Base-by-base conservation (phyloP, 2,329 filamentous ascomycete species). In the Shiraia sp. region DNA sequence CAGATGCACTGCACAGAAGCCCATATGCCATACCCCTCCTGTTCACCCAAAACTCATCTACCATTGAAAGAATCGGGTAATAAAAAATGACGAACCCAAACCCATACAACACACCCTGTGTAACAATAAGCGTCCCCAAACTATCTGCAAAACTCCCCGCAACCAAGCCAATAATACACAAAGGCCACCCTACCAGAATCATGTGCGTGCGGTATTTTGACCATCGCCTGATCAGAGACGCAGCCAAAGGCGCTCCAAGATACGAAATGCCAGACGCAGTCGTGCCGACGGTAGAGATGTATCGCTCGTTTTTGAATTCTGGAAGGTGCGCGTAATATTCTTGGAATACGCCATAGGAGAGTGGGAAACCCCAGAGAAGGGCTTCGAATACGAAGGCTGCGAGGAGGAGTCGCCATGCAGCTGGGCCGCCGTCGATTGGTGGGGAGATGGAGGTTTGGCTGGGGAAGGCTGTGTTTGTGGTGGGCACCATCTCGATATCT, bases 1-100 rank as follows among this genome's bases (percentile, higher is more conserved):
- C 75, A 14, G 69, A 71, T 0, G 69, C 45, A 65, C 65, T 45
- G 56, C 69, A 57, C 45, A 78, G 72, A 10, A 75, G 64, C 0
- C 77, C 76, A 53, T 72, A 74, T 0, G 76, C 77, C 22, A 79
- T 62, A 1, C 76, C 75, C 45, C 75, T 74, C n/a, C 70, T 59
- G 10, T 56, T 57, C n/a, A 78, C 59, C 53, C 79, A 80, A 68
- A 55, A 83, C 53, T 79, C 74, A 35, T 78, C 74, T 13, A 78
- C 57, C 47, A 72, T 74, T 4, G 71, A 49, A 15, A 76, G 68
- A 2, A 69, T 66, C 0, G 74, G 75, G 26, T 55, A 77, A 49
- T 70, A 81, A n/a, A 77, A 49, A 1, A 79, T 57, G n/a, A 71
- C 65, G 19, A 78, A 78, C 0, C 78, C 67, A 8, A 71, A 34